A percentile compares a stretch with the other conserved stretches of the same genome.
phyloP scores from a whole-genome alignment of 2,329 filamentous ascomycete genomes.

The Dactylellina leptospora region DNA sequence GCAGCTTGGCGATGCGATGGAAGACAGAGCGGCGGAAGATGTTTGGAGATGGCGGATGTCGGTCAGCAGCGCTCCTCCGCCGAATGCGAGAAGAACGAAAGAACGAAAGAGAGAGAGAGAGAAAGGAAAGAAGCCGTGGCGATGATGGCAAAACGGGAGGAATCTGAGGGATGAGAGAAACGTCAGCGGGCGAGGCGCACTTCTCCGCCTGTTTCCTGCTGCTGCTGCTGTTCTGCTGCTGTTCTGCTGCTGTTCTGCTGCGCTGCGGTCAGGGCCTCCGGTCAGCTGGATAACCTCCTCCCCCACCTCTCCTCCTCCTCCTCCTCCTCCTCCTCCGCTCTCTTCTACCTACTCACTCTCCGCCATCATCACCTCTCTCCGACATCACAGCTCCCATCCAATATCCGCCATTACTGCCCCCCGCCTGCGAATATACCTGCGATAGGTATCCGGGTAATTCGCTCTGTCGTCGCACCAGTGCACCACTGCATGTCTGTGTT shows the following conservation, averaged over 20 bases:
- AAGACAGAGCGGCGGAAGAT: not conserved
- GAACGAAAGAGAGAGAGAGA: not conserved
- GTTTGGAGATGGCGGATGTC: not conserved
- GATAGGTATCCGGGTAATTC: no score
- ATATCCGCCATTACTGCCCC: not conserved
- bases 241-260: no score
- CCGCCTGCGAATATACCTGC: not conserved
- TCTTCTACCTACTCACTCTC: not conserved
- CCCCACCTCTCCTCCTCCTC: not conserved
- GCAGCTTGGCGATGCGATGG: no score
- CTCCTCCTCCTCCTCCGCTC: not conserved
- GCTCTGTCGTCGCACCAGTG: no score
- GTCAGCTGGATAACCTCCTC: not conserved
- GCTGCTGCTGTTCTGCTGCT: no score
- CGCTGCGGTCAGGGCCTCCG: no score
- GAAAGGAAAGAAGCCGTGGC: not conserved
- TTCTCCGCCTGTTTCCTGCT: not conserved
- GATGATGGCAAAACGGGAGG: not conserved
- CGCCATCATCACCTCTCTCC: not conserved
- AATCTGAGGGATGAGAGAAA: not conserved
- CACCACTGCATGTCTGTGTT: slow-evolving; percentile 51
- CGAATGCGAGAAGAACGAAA: not conserved
- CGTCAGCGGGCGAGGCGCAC: slow-evolving; percentile 39
- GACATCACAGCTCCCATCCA: not conserved
- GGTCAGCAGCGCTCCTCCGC: no score